A percentile compares a stretch with the other conserved stretches of the same genome.
Evolutionary conservation across 106 monocot genomes (phyloP).

Genomic region (Apostasia shenzhenica): DNA sequence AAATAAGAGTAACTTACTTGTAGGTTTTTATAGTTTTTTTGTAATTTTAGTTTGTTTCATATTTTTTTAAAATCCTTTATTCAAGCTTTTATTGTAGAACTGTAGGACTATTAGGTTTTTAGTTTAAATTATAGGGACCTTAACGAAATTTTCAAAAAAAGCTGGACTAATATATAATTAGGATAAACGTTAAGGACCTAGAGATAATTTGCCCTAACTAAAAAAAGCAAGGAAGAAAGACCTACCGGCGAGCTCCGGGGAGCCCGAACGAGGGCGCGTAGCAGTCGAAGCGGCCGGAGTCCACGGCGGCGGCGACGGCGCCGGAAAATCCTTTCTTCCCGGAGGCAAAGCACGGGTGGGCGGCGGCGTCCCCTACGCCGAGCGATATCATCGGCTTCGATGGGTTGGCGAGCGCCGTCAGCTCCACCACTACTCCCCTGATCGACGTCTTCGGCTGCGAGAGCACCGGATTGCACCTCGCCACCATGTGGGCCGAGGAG

Average conservation of each 20-base stretch:
- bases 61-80: no score
- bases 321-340: slow-evolving; percentile 21
- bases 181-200: no score
- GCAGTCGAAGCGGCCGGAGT: slow-evolving; percentile 39
- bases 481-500: neutral
- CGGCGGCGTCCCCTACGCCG: slow-evolving; percentile 65
- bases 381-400: slow-evolving; percentile 56
- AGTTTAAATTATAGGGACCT: neutral
- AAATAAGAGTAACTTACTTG: no score
- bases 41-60: no score
- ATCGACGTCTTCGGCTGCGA: slow-evolving; percentile 44
- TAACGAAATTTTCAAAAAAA: neutral
- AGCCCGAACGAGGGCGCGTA: slow-evolving; percentile 68
- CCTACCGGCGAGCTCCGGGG: slow-evolving; percentile 50
- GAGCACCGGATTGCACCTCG: slow-evolving; percentile 44
- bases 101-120: no score
- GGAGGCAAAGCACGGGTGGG: slow-evolving; percentile 32
- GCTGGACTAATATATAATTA: neutral
- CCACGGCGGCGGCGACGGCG: slow-evolving; percentile 22
- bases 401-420: slow-evolving; percentile 26
- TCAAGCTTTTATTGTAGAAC: no score
- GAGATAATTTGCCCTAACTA: no score
- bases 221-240: neutral
- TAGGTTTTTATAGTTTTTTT: no score
- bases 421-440: slow-evolving; percentile 53